Base-by-base conservation (phyloP, 2,329 filamentous ascomycete genomes). In the Verticillium zaregamsianum region DNA sequence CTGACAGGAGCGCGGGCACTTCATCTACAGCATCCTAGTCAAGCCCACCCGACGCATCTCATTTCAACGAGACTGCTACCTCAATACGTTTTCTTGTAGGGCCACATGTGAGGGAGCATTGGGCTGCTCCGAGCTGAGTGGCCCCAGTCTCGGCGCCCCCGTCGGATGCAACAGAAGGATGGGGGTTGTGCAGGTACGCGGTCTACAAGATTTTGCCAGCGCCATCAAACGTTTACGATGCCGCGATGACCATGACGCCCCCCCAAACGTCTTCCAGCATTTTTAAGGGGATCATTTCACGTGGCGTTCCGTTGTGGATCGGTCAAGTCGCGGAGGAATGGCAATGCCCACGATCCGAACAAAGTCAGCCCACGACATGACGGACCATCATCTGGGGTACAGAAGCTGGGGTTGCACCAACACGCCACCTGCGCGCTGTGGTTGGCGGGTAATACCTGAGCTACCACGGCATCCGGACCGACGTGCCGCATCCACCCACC, bases 361-460 rank as follows among this genome's bases (percentile, higher is more conserved):
- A 23, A 3, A 23, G 5, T 49, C 45, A 49, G 45, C 45, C n/a
- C 45, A 49, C 45, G 20, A 9, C 20, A 49, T 8, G 20, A 9
- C 5, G 17, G 40, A n/a, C n/a, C 39, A 45, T 49, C 57, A 62
- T 64, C 54, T 57, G 59, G 63, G 63, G 63, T 62, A 45, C 62
- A 63, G 63, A 60, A 17, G 58, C 62, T 57, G 62, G 63, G 63
- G 57, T 64, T 60, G 54, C 62, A 63, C 55, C 57, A 61, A 35
- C 28, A 28, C 28, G 28, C 28, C 55, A 56, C 28, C 12, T 45
- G 57, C 20, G 59, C 40, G 57, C 33, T 45, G 23, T 64, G 63
- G 63, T 65, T 65, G 63, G 63, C 63, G 63, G 63, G 62, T 65
- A 64, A 64, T 63, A 61, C 57, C 31, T 52, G 59, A 37, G 17